Base-by-base conservation (phyloP, 495 filamentous ascomycete species). In the Hypoxylon fuscum region DNA sequence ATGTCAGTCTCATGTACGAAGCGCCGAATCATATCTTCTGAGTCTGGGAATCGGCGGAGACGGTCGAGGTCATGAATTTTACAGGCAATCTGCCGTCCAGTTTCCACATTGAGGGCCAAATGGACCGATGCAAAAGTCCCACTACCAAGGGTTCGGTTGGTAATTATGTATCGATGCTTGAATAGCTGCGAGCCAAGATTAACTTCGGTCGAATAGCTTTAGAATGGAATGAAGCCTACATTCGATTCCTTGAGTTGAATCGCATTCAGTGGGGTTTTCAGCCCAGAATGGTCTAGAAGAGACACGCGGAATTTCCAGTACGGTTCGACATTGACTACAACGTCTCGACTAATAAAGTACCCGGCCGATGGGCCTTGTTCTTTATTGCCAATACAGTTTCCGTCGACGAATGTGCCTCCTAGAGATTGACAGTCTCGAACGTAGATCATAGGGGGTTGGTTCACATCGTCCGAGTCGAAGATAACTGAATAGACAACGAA, bases 111-210 rank as follows among this genome's bases (percentile, higher is more conserved):
- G 32, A 79, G 83, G 40, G 92, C 92, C 57, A 95, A 80, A 72
- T 92, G 93, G 34, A 98, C 89, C 77, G 87, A 85, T 43, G 90
- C 91, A 74, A 90, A 92, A 1, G 87, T 88, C 37, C 93, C 93
- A 78, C 91, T 85, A 61, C 96, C 96, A 66, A 97, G 85, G 29
- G 88, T 73, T 22, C 83, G 78, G 40, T 77, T 66, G 0, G 76
- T 82, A 38, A 89, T 68, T 2, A 70, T 51, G 55, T 81, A 89
- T 15, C 72, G 57, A 42, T 81, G 49, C 7, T 66, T 42, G 47
- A 88, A 83, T 37, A 69, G 34, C 85, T 87, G 20, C 22, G 8
- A 14, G n/a, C 10, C 12, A 23, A 40, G 10, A 34, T 57, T 47
- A 61, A 38, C 59, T 14, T 23, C 3, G 3, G 11, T n/a, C 2